Base-by-base conservation (phyloP, 768 basidiomycete genomes). In the Crepidotus variabilis region DNA sequence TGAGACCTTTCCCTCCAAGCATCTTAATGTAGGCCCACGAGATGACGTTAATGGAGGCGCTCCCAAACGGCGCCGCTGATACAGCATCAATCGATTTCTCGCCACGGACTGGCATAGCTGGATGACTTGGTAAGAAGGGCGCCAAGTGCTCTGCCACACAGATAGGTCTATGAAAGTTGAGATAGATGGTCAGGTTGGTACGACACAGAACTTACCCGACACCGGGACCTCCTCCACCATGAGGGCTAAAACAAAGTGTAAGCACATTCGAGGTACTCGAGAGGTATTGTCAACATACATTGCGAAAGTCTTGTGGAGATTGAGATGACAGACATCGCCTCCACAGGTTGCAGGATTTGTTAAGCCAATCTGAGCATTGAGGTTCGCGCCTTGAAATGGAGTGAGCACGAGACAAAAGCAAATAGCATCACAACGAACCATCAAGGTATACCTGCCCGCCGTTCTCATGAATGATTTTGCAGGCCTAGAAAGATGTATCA, bases 11-110 rank as follows among this genome's bases (percentile, higher is more conserved):
- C 7, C 95, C 96, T 23, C 97, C 97, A n/a, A 99, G 84, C 97
- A 99, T 98, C 76, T 92, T 96, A 80, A 97, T 92, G 72, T 97
- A 99, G 11, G 97, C 96, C 95, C 96, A 98, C 0, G 95, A 98
- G 65, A 98, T 98, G 58, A 95, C 80, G 48, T 92, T 86, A 65
- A 99, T 94, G 6, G 93, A 95, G 2, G 97, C 92, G 61, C 93
- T 95, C 47, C 97, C 96, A 67, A 86, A 98, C 0, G 94, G 97
- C 1, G 90, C 94, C 0, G 92, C 92, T 8, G 96, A 85, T 47
- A 98, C 88, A 6, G 97, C 91, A 28, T 87, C 77, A 59, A 99
- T 98, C 1, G 88, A 85, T 50, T 83, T 72, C n/a, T 76, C 68
- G 10, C 87, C 85, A 35, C 86, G 86, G 8, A 79, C 84, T 21